Evolutionary conservation across 176 grass and related monocot species (phyloP).

Genomic region (Aegilops umbellulata): DNA sequence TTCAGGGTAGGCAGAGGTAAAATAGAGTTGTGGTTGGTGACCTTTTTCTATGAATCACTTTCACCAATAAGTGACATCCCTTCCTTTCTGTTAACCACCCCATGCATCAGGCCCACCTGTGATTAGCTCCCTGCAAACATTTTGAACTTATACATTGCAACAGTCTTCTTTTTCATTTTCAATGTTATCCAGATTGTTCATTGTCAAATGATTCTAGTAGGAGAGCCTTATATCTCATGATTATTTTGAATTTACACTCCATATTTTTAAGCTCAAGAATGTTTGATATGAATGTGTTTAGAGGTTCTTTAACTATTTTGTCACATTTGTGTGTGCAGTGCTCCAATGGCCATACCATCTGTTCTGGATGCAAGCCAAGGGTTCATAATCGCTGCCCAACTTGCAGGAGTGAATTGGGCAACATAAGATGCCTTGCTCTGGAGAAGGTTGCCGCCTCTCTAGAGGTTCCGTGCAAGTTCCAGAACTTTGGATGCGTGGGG

Average conservation of each 20-base stretch:
- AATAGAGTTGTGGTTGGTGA: background rate
- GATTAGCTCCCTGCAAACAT: background rate
- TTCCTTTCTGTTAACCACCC: background rate
- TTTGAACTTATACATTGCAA: background rate
- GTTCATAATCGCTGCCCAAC: constrained; percentile 94
- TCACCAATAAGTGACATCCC: background rate
- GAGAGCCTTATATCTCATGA: background rate
- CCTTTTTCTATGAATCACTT: background rate
- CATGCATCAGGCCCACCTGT: background rate
- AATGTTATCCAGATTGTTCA: background rate
- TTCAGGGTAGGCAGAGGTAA: background rate
- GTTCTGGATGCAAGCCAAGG: constrained; percentile 87
- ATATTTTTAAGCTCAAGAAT: background rate
- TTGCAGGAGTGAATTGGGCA: constrained; percentile 90
- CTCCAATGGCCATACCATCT: constrained; percentile 90
- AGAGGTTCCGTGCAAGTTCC: constrained; percentile 91
- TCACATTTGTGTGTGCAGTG: constrained; percentile 55
- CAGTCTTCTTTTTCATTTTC: background rate
- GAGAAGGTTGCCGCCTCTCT: constrained; percentile 91
- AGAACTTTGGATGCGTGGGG: constrained; percentile 80
- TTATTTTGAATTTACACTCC: background rate
- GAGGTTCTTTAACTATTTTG: background rate
- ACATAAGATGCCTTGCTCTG: constrained; percentile 90
- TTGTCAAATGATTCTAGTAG: background rate
- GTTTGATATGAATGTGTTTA: background rate